Conservation (phyloP, 2,329 filamentous ascomycete genomes). For the Aspergillus eucalypticola region DNA sequence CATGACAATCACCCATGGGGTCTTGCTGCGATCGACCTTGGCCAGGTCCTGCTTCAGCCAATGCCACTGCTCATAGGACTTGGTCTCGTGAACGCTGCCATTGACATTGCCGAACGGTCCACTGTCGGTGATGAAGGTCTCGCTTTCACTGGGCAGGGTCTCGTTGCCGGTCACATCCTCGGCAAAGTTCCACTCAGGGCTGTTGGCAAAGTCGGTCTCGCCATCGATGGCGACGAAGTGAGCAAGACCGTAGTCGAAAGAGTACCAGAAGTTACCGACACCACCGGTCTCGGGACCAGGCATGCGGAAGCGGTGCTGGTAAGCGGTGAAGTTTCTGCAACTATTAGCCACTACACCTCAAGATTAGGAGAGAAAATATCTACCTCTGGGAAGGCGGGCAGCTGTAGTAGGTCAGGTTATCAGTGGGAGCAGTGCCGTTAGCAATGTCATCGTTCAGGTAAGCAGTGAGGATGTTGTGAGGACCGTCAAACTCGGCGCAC, state of each 20-base stretch:
- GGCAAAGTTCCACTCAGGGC: constrained; percentile 49
- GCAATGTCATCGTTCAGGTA: constrained; percentile 48
- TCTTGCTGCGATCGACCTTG: constrained; percentile 48
- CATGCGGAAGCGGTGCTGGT: constrained; percentile 55
- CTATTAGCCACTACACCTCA: not conserved
- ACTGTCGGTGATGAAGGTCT: constrained; percentile 52
- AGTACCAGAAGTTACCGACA: constrained; percentile 57
- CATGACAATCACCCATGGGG: constrained; percentile 54
- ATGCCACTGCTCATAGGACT: constrained; percentile 49
- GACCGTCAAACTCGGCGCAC: constrained; percentile 53
- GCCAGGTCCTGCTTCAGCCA: constrained; percentile 52
- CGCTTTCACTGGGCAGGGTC: constrained; percentile 40
- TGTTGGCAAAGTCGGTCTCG: constrained; percentile 54
- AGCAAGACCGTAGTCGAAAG: constrained; percentile 56
- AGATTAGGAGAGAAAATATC: not conserved
- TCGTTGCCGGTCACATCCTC: constrained; percentile 46
- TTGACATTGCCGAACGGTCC: constrained; percentile 52
- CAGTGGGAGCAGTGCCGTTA: constrained; percentile 44
- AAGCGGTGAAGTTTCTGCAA: constrained; percentile 52
- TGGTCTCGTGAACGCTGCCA: constrained; percentile 43
- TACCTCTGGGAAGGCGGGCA: constrained; percentile 54
- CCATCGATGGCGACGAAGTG: constrained; percentile 53
- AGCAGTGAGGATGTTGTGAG: constrained; percentile 47
- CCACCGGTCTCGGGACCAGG: constrained; percentile 51
- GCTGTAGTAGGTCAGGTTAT: constrained; percentile 52